Conservation (phyloP, 768 basidiomycete species). For the Rhodotorula kratochvilovae region DNA sequence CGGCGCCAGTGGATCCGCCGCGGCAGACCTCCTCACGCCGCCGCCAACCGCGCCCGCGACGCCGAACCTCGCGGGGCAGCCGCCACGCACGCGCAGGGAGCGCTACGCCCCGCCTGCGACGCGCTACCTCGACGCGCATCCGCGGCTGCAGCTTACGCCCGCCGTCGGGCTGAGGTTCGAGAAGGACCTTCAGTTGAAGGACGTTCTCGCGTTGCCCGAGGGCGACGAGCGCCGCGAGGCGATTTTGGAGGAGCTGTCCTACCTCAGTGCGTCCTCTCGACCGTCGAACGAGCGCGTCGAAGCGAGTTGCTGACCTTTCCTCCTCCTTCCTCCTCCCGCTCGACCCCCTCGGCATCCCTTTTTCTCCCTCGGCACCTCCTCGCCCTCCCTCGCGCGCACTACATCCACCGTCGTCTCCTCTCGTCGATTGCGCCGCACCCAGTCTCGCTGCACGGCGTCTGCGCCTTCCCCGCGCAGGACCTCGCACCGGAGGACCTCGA, state of each 20-base stretch:
- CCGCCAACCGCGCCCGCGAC: background rate
- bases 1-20: background rate
- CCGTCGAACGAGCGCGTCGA: too few relatives aligned
- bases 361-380: too few relatives aligned
- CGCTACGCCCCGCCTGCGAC: constrained; percentile 15
- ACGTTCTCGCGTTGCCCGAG: constrained; percentile 15
- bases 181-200: constrained; percentile 19
- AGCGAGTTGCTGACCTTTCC: too few relatives aligned
- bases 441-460: constrained; percentile 48
- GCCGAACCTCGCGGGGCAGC: background rate
- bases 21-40: constrained; percentile 1
- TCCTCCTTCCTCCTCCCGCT: background rate
- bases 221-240: constrained; percentile 16
- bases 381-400: too few relatives aligned
- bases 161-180: constrained; percentile 26
- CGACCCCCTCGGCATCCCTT: background rate
- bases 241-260: constrained; percentile 32
- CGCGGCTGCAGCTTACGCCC: constrained; percentile 1
- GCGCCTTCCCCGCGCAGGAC: constrained; percentile 47
- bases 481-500: constrained; percentile 43
- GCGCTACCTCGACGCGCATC: constrained; percentile 6
- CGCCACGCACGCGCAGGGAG: background rate
- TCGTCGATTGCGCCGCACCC: background rate
- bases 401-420: background rate
- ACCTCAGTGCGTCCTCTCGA: constrained; percentile 5